phyloP scores from a whole-genome alignment of 805 yeast species.

The Saccharomycopsis fibuligera region DNA sequence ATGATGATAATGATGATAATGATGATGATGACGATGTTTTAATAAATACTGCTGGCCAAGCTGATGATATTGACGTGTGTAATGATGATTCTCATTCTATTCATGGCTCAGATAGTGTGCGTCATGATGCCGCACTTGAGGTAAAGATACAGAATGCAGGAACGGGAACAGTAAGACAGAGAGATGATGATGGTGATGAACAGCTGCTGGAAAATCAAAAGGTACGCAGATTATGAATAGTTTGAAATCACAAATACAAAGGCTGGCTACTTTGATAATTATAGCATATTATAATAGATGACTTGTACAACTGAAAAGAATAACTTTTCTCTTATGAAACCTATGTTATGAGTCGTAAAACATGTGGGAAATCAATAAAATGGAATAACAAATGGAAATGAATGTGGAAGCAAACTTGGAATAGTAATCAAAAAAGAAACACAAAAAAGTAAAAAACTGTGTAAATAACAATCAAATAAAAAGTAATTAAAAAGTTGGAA shows the following conservation, averaged over 20 bases:
- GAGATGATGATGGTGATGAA: neutral
- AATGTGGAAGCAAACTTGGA: neutral
- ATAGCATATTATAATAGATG: too few species aligned
- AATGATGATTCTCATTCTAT: neutral
- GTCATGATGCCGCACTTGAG: constrained; percentile 1
- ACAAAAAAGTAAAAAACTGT: neutral
- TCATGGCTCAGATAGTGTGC: neutral
- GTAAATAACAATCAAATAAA: neutral
- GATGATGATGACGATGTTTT: constrained; percentile 1
- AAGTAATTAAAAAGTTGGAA: neutral
- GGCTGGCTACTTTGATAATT: too few species aligned
- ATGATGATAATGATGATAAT: neutral
- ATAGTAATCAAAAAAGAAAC: too few species aligned
- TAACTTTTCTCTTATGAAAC: too few species aligned
- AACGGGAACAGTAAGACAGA: neutral
- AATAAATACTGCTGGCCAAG: constrained; percentile 14
- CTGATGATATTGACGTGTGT: constrained; percentile 16
- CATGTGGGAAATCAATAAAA: too few species aligned
- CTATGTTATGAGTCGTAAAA: too few species aligned
- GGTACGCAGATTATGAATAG: neutral
- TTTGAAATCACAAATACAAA: too few species aligned
- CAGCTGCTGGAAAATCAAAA: neutral
- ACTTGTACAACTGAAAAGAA: too few species aligned
- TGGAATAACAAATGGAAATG: neutral
- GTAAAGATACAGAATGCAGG: constrained; percentile 1